These are phyloP conservation scores for Geotrichum candidum DNA, from an alignment of 1,139 yeast species.

Conservation along the genomic window DNA sequence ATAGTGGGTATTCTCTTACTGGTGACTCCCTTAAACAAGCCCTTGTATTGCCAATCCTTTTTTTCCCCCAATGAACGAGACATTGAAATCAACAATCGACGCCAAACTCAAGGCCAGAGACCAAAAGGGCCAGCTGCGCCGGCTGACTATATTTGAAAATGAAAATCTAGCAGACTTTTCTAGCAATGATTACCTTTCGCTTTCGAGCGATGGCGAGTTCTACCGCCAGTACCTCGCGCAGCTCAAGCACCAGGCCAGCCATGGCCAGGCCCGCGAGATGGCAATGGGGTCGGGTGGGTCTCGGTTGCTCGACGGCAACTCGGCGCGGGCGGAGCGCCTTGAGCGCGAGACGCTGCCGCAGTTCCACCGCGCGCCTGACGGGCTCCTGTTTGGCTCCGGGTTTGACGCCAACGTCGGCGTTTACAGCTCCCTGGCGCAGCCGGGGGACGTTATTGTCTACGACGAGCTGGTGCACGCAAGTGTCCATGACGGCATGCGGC, in stretches of 20 bases:
- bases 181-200: slow-evolving; percentile 28
- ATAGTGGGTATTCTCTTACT: too few relatives aligned
- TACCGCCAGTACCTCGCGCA: slow-evolving; percentile 18
- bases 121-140: slow-evolving; percentile 8
- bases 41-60: background rate
- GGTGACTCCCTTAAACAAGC: too few relatives aligned
- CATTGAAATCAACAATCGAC: background rate
- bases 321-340: slow-evolving; percentile 21
- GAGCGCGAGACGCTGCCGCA: slow-evolving; percentile 21
- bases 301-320: slow-evolving; percentile 29
- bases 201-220: slow-evolving; percentile 15
- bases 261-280: background rate
- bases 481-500: slow-evolving; percentile 30
- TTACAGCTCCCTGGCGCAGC: slow-evolving; percentile 27
- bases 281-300: slow-evolving; percentile 30
- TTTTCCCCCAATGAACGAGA: background rate
- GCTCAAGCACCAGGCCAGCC: slow-evolving; percentile 4
- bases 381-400: slow-evolving; percentile 28
- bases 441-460: slow-evolving; percentile 26
- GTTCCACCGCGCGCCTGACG: slow-evolving; percentile 24
- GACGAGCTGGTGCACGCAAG: slow-evolving; percentile 31
- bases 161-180: slow-evolving; percentile 23
- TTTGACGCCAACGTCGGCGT: slow-evolving; percentile 29
- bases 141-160: slow-evolving; percentile 8
- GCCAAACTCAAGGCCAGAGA: background rate